Percentiles rank a stretch among this genome's conserved stretches.
Evolutionary conservation across 2,329 filamentous ascomycete genomes (phyloP).

Genomic region (Calycina marina): DNA sequence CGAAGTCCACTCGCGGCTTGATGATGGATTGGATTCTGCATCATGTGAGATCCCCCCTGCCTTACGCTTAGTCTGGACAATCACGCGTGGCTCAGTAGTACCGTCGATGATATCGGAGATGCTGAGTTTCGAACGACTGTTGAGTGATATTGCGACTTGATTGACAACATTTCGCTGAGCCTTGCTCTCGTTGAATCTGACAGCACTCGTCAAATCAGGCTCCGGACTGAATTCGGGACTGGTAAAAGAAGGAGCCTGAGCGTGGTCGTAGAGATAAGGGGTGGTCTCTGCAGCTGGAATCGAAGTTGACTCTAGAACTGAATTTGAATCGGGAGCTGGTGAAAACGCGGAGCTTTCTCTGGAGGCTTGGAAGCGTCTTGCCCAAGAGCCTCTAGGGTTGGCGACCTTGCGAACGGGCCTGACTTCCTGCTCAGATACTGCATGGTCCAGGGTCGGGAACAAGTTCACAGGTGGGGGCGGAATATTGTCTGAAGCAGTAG

Average conservation of each 20-base stretch:
- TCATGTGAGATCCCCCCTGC: conserved; percentile 18
- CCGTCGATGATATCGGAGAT: conserved; percentile 20
- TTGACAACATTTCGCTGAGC: conserved; percentile 1
- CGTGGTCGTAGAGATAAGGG: conserved; percentile 1
- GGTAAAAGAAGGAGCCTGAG: background rate
- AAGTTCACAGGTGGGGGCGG: no score
- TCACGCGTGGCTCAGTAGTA: conserved; percentile 3
- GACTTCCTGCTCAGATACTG: no score
- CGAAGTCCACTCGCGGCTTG: conserved; percentile 3
- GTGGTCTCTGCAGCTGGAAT: background rate
- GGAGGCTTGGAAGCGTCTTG: background rate
- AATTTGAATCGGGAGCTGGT: no score
- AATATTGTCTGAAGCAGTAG: no score
- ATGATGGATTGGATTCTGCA: background rate
- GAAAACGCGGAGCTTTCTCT: background rate
- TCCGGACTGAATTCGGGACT: conserved; percentile 9
- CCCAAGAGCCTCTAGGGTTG: background rate
- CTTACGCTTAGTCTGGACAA: conserved; percentile 17
- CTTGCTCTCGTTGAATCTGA: conserved; percentile 15
- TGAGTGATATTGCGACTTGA: background rate
- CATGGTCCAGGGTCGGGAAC: no score
- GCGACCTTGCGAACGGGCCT: no score
- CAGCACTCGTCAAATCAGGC: conserved; percentile 20
- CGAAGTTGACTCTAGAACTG: background rate
- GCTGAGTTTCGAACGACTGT: conserved; percentile 15